These are phyloP conservation scores for Wickerhamiella infanticola DNA, from an alignment of 1,139 yeast genomes.

Conservation along the genomic window DNA sequence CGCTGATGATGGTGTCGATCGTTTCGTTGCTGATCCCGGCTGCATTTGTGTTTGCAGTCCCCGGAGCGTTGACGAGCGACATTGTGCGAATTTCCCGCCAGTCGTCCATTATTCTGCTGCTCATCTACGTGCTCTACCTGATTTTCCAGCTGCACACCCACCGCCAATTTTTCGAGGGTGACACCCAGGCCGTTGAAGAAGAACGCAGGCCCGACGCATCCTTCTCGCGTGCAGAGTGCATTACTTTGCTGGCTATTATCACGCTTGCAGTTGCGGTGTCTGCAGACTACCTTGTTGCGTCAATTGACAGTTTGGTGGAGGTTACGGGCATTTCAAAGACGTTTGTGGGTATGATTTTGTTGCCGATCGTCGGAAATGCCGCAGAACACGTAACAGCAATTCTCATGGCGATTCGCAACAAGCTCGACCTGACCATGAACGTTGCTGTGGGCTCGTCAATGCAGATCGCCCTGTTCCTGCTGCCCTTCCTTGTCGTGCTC, in stretches of 20 bases:
- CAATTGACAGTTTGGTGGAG: conserved; percentile 78
- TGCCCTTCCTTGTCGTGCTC: conserved; percentile 83
- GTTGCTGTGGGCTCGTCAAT: conserved; percentile 96
- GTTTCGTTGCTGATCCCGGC: conserved; percentile 87
- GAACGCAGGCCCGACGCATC: conserved; percentile 14
- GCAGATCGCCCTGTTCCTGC: conserved; percentile 86
- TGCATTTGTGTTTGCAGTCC: conserved; percentile 74
- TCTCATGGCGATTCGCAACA: conserved; percentile 84
- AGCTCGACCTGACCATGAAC: conserved; percentile 94
- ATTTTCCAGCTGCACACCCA: conserved; percentile 84
- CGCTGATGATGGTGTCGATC: conserved; percentile 79
- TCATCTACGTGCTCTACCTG: conserved; percentile 66
- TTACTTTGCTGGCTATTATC: conserved; percentile 33
- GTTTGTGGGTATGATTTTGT: conserved; percentile 79
- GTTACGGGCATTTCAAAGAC: conserved; percentile 82
- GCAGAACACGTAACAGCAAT: conserved; percentile 98
- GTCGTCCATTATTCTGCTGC: conserved; percentile 60
- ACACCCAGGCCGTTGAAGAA: conserved; percentile 25
- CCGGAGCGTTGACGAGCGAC: conserved; percentile 18
- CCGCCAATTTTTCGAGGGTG: conserved; percentile 40
- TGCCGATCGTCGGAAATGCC: conserved; percentile 96
- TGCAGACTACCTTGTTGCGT: conserved; percentile 86
- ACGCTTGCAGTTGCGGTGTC: conserved; percentile 78
- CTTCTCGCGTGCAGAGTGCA: conserved; percentile 20
- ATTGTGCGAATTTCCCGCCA: conserved; percentile 74